Base-by-base conservation (phyloP, 2,329 filamentous ascomycete genomes). In the Fusarium fujikuroi region DNA sequence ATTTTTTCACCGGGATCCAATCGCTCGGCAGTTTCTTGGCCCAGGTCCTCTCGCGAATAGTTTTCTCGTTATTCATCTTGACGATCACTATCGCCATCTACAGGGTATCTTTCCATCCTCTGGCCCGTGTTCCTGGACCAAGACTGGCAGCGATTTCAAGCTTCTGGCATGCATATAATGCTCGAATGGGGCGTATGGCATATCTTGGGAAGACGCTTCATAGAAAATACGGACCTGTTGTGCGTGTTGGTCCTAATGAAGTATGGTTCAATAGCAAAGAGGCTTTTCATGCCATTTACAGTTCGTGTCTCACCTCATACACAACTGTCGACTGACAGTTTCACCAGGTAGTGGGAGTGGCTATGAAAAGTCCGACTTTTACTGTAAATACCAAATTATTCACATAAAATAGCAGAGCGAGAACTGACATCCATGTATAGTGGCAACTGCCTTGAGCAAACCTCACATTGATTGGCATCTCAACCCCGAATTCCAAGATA, bases 171-270 rank as follows among this genome's bases (percentile, higher is more conserved):
- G 87, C 84, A 1, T 80, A 81, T 16, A 83, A 87, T 7, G 83
- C 83, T 5, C 81, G 84, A 14, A 80, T 84, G 40, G 87, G 87
- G 0, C 80, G 78, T 4, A 81, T 85, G 75, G 79, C 81, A 9
- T 72, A 78, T 12, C 58, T 89, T 7, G 85, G 83, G 2, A 82
- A 80, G 73, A 80, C 78, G 0, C 69, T 89, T n/a, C 87, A 89
- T 61, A 66, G 73, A 0, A 76, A 65, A 16, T 88, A 89, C 66
- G 88, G 88, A 0, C 82, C 85, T 0, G 79, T 83, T 5, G 88
- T 90, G n/a, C 82, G 88, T 1, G 83, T 89, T 12, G 85, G 85
- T 0, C 87, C 88, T 0, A 83, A 87, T 39, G 87, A 89, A 73
- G 81, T 89, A 10, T 89, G 87, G 84, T 85, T 88, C 34, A 79